These are phyloP conservation scores for Candida orba DNA, from an alignment of 805 yeast species.

Conservation along the genomic window DNA sequence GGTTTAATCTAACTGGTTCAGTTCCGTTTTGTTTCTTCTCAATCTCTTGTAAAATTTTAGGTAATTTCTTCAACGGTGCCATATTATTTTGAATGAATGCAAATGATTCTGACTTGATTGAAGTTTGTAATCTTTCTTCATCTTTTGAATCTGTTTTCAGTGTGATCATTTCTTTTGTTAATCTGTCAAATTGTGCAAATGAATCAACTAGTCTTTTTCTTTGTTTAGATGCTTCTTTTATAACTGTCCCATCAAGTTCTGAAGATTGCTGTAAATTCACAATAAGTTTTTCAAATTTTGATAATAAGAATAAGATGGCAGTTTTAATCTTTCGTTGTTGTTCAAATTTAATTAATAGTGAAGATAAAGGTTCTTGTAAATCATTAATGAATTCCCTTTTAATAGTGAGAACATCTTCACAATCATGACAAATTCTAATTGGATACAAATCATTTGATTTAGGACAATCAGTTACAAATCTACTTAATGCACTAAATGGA, in stretches of 20 bases:
- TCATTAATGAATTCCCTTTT: conserved; percentile 45
- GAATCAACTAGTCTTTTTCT: conserved; percentile 41
- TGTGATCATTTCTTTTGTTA: conserved; percentile 37
- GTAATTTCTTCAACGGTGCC: conserved; percentile 55
- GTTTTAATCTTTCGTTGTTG: conserved; percentile 32
- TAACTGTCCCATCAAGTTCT: conserved; percentile 22
- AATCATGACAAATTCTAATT: conserved; percentile 60
- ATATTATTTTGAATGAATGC: conserved; percentile 61
- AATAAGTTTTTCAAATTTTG: conserved; percentile 36
- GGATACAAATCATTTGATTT: conserved; percentile 21
- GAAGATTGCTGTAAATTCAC: conserved; percentile 27
- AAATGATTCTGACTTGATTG: conserved; percentile 51
- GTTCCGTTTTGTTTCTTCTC: conserved; percentile 11
- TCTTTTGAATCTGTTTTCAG: conserved; percentile 30
- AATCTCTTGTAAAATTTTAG: conserved; percentile 32
- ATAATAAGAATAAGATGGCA: conserved; percentile 33
- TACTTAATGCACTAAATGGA: conserved; percentile 33
- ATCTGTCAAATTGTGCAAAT: conserved; percentile 43
- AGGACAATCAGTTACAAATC: conserved; percentile 12
- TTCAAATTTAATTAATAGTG: conserved; percentile 34
- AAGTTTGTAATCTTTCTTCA: conserved; percentile 40
- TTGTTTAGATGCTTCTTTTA: conserved; percentile 31
- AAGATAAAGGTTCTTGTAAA: conserved; percentile 25
- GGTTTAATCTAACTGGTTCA: conserved; percentile 17
- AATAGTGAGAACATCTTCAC: conserved; percentile 56